Evolutionary conservation across 2,329 filamentous ascomycete genomes (phyloP), one percentile per base, ranked within the genome.

Genomic region (Aspergillus udagawae): DNA sequence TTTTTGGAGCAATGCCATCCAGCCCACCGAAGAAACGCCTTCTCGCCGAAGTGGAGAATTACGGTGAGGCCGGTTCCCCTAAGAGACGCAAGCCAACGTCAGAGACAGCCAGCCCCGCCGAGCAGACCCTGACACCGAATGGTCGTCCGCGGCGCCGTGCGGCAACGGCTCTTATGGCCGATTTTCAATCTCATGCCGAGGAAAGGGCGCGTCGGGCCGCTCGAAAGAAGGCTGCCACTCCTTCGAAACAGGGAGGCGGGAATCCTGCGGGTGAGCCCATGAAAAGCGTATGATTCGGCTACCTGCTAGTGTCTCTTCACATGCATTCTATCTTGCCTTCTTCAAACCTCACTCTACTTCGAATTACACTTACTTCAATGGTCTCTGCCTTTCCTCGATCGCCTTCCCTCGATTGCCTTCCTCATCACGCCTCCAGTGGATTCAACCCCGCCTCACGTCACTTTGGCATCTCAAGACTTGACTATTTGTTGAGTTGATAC

Each of bases 141-240:
- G 61, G 64, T 20, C 64, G 65, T 23, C 65, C 65, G 4, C 65
- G 64, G 42, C 63, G 64, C 20, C 63, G 63, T 27, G 65, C 63
- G 10, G 62, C 65, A 12, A 60, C 61, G 8, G 60, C 63, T 7
- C 49, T 66, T 38, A 60, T 66, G 51, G 64, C 59, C 5, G 60
- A 59, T 14, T 65, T 63, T 17, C 59, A 66, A 48, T 54, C 47
- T 12, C 57, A 65, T 17, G 64, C 63, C 2, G 58, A 66, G 38
- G 56, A 63, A 49, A 55, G 63, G 17, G 62, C 63, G 14, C 60
- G 60, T 17, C 54, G 55, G 27, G 61, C 63, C 25, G 58, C 60
- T 12, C 60, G 62, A 38, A 63, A 57, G 27, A 61, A 59, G 45
- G 45, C 47, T 3, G 38, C 51, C 12, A 27, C 55, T 3, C n/a